Conservation (phyloP, 1,139 yeast species). For the Diutina siamensis region DNA sequence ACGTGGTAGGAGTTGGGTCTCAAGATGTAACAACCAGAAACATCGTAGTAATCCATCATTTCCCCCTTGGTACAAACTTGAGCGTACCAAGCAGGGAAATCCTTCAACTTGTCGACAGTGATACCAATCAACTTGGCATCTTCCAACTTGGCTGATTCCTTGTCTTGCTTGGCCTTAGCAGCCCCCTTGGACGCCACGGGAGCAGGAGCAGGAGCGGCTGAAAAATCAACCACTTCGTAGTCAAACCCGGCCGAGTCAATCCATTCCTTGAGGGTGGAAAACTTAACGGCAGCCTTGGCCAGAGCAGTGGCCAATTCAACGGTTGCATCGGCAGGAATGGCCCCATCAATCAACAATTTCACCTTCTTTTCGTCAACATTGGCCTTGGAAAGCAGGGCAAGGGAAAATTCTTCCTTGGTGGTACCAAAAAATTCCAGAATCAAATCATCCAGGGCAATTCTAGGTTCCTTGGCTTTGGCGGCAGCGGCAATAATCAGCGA, state of each 20-base stretch:
- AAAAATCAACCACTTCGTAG: constrained; percentile 45
- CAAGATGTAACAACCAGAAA: constrained; percentile 95
- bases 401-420: constrained; percentile 54
- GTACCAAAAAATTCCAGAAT: constrained; percentile 55
- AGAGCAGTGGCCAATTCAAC: constrained; percentile 53
- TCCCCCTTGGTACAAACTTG: constrained; percentile 94
- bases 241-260: constrained; percentile 50
- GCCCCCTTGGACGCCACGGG: constrained; percentile 17
- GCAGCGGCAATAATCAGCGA: constrained; percentile 50
- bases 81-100: constrained; percentile 95
- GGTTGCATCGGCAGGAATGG: constrained; percentile 32
- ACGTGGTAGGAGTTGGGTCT: constrained; percentile 91
- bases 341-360: constrained; percentile 53
- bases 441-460: constrained; percentile 77
- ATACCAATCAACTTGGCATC: constrained; percentile 94
- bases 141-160: constrained; percentile 48
- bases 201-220: constrained; percentile 21
- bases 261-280: constrained; percentile 39
- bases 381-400: constrained; percentile 37
- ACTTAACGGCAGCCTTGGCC: constrained; percentile 44
- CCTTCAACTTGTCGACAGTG: constrained; percentile 83
- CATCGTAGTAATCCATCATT: constrained; percentile 96
- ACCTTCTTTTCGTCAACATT: constrained; percentile 27
- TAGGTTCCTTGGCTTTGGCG: constrained; percentile 72
- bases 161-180: constrained; percentile 16